A percentile compares a stretch with the other conserved stretches of the same genome.
Evolutionary conservation across 73 alveolate genomes (phyloP).

Genomic region (Tetrahymena thermophila): DNA sequence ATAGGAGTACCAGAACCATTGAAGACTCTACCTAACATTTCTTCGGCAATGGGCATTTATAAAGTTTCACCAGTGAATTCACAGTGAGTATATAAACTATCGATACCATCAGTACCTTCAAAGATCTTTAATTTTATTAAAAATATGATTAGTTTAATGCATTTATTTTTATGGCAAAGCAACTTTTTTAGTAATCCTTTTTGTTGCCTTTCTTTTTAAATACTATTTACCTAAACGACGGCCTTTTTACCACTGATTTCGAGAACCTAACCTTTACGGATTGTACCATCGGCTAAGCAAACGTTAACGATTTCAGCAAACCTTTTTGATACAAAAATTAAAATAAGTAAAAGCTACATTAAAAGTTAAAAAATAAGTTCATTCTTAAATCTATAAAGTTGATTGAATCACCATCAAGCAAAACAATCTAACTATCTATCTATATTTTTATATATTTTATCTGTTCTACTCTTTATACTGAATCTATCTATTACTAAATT

Average conservation of each 20-base stretch:
- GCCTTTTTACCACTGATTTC: conserved; percentile 99
- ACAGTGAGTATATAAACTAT: conserved; percentile 87
- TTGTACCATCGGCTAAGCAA: conserved; percentile 97
- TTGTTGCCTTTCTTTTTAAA: not conserved
- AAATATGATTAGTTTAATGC: not conserved
- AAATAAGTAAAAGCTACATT: not conserved
- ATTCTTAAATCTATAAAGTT: not conserved
- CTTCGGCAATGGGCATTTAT: conserved; percentile 98
- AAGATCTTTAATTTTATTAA: conserved; percentile 69
- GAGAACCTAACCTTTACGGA: conserved; percentile 98
- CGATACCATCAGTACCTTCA: conserved; percentile 99
- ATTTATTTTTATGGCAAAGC: not conserved
- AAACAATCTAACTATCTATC: not conserved
- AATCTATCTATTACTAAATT: not conserved
- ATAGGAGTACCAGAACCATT: conserved; percentile 99
- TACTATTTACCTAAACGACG: conserved; percentile 61
- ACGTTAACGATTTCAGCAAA: conserved; percentile 94
- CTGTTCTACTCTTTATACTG: not conserved
- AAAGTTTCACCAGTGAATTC: conserved; percentile 98
- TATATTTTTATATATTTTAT: not conserved
- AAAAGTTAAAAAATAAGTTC: not conserved
- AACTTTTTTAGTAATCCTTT: not conserved
- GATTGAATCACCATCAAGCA: not conserved
- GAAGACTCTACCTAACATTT: conserved; percentile 99
- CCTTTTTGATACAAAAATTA: not conserved